phyloP scores from a whole-genome alignment of 225 moss, liverwort and hornwort genomes.

The Marchantia polymorpha region DNA sequence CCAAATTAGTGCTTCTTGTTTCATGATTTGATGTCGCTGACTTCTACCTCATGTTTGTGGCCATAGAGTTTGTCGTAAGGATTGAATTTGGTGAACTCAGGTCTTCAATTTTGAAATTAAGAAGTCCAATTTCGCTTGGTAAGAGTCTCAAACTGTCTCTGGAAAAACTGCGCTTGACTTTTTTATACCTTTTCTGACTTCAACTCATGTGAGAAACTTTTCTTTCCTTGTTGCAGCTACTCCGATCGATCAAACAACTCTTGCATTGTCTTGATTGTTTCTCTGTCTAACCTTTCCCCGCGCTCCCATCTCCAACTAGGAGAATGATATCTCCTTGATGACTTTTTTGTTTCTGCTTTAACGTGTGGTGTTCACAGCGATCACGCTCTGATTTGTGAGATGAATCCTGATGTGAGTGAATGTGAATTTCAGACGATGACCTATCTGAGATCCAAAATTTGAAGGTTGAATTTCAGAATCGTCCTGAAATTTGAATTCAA shows the following conservation, averaged over 20 bases:
- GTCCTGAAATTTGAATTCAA: too few species aligned
- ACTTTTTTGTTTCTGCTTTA: conserved; percentile 30
- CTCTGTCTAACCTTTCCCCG: conserved; percentile 30
- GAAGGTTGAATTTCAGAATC: too few species aligned
- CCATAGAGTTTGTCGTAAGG: conserved; percentile 6
- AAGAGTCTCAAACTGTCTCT: conserved; percentile 10
- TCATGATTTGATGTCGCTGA: background rate
- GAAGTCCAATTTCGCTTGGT: conserved; percentile 9
- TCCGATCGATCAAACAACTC: conserved; percentile 25
- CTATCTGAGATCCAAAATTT: too few species aligned
- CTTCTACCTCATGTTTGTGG: conserved; percentile 7
- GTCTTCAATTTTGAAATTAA: conserved; percentile 15
- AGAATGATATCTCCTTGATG: conserved; percentile 26
- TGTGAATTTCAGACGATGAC: conserved; percentile 22
- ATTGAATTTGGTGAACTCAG: background rate
- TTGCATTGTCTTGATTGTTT: conserved; percentile 36
- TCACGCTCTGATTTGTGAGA: conserved; percentile 37
- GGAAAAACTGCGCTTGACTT: conserved; percentile 31
- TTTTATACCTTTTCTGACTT: conserved; percentile 48
- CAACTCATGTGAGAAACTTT: conserved; percentile 41
- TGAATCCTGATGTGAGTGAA: conserved; percentile 16
- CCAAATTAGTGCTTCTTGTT: conserved; percentile 10
- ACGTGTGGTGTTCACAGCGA: conserved; percentile 34
- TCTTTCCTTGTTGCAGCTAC: conserved; percentile 31
- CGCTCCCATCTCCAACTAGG: conserved; percentile 35